Evolutionary conservation across 352 stramenopile genomes (phyloP), one percentile per base, ranked within the genome.

Genomic region (Globisporangium polare): DNA sequence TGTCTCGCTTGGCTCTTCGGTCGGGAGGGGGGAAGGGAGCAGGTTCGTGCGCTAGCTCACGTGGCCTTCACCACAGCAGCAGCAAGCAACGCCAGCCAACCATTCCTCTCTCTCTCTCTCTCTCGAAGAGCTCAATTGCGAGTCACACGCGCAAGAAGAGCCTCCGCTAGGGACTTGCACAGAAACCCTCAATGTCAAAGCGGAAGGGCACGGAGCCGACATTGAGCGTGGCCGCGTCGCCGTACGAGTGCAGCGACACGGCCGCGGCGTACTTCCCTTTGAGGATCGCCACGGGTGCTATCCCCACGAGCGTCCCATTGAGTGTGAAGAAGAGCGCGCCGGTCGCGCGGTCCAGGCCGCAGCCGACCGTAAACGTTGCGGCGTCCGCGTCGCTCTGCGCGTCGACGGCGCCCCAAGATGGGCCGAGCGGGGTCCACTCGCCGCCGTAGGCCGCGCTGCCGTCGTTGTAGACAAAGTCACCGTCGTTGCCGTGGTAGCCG

Each of bases 121-220:
- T 26, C 22, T 17, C 26, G 35, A 31, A 50, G 26, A 39, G 57
- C n/a, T 41, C 33, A 26, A 49, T 20, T 17, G 13, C 13, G 27
- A 56, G 22, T 20, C 24, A 58, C 61, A 18, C 8, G 58, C 52
- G 22, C 26, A 56, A 43, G 10, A 27, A 50, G 20, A 47, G 35
- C 26, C 22, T 18, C 49, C 18, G 66, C 71, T 86, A 89, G 78
- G 71, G 82, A 80, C 83, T 92, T 90, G 82, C 83, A 93, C 86
- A 95, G 70, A 89, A 94, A 88, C 72, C 77, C 66, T 95, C 84
- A 67, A 95, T 82, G 66, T 92, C 81, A 74, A 91, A 94, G 58
- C 69, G 58, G 66, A 93, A 95, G 31, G 81, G 79, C 24, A 75
- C 81, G 47, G 73, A 68, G 39, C 86, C 86, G n/a, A 74, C 69